Base-by-base conservation (phyloP, 768 basidiomycete species). In the Boletus tomentosulus region DNA sequence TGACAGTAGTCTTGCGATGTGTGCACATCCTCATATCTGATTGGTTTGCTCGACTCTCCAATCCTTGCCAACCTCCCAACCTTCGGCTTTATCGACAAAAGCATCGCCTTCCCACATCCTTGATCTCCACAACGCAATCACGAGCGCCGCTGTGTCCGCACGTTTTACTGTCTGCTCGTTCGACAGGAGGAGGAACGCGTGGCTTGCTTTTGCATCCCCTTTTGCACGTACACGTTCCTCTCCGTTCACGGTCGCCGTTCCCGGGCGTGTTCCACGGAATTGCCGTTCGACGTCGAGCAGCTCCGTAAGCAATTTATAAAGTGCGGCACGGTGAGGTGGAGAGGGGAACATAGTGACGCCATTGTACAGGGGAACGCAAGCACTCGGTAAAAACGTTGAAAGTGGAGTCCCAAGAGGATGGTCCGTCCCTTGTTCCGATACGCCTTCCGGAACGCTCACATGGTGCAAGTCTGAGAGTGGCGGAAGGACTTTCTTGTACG, bases 61-160 rank as follows among this genome's bases (percentile, higher is more conserved):
- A 27, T 60, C 63, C 28, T 56, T 59, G 47, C 60, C 64, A 9
- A 67, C 54, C 37, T 77, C 74, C 79, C 80, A 84, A 8, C 68
- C 60, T 42, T 48, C 27, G 11, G 22, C 46, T 13, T 33, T 16
- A 38, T 46, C 44, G 16, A 27, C 24, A n/a, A 62, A 70, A 3
- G 66, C 46, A 39, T 70, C 73, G 2, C 83, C 81, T 62, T 89
- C 85, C 77, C 85, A 93, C 81, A 92, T 83, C 54, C 84, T 75
- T 41, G 91, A 54, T 56, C 91, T 81, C 90, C 90, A 92, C 16
- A 92, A 64, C 1, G 91, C 88, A 41, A 86, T 78, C 0, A 85
- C 86, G 12, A 87, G 71, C 6, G 83, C 77, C 2, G 78, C 83
- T 7, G 80, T 72, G 61, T 92, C 89, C 0, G 77, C 84, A 35